phyloP scores from a whole-genome alignment of 306 rosid species.

The Vicia sativa region DNA sequence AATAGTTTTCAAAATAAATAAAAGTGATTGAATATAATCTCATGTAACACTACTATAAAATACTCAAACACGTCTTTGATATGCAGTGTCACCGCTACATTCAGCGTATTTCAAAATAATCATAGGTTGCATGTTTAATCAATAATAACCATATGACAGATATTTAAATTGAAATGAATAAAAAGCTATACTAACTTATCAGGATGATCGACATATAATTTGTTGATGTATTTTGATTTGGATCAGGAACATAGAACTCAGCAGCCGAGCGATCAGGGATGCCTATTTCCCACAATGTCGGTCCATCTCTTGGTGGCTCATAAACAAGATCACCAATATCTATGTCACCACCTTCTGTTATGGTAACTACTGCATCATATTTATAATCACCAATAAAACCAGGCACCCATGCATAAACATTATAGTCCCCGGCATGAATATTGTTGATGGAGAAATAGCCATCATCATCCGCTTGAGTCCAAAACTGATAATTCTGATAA shows the following conservation, averaged over 20 bases:
- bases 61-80: neutral
- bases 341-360: constrained; percentile 62
- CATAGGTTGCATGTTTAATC: neutral
- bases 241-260: constrained; percentile 82
- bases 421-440: constrained; percentile 58
- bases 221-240: constrained; percentile 71
- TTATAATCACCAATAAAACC: constrained; percentile 78
- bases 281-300: constrained; percentile 95
- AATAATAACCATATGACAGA: neutral
- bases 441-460: constrained; percentile 63
- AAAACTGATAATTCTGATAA: constrained; percentile 82
- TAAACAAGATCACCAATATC: constrained; percentile 64
- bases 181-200: constrained; percentile 58
- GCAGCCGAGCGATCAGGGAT: constrained; percentile 85
- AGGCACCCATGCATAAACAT: constrained; percentile 77
- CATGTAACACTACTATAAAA: neutral
- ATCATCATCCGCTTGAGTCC: constrained; percentile 68
- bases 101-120: neutral
- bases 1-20: neutral
- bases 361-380: constrained; percentile 47
- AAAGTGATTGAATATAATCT: neutral
- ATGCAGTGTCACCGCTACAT: neutral
- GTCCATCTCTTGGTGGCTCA: constrained; percentile 82
- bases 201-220: constrained; percentile 75
- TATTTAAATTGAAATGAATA: constrained; percentile 16